Evolutionary conservation across 2,329 filamentous ascomycete species (phyloP).

Genomic region (Aspergillus melleus): DNA sequence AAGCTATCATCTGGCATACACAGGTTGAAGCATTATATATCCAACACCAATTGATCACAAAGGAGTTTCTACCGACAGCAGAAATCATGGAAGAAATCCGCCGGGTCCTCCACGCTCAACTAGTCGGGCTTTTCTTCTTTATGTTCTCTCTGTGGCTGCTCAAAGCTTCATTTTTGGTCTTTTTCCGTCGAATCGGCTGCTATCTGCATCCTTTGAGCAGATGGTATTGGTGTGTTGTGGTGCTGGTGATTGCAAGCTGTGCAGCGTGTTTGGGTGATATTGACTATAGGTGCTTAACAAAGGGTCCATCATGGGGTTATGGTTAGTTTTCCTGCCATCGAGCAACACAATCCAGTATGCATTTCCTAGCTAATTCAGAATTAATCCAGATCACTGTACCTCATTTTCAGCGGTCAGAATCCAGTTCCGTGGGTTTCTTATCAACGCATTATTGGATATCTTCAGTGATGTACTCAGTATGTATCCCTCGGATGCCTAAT

Average conservation of each 20-base stretch:
- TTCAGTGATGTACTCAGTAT: background rate
- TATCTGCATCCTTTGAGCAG: background rate
- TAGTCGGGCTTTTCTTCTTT: background rate
- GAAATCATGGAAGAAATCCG: background rate
- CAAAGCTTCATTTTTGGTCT: background rate
- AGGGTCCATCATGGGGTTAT: background rate
- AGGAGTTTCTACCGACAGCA: background rate
- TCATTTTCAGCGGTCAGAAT: background rate
- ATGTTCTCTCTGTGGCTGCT: background rate
- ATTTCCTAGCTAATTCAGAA: background rate
- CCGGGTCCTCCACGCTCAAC: background rate
- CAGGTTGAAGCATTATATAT: background rate
- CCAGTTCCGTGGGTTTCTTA: background rate
- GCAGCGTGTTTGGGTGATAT: background rate
- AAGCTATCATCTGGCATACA: background rate
- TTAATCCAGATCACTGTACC: background rate
- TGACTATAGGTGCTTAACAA: background rate
- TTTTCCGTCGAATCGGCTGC: background rate
- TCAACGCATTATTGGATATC: background rate
- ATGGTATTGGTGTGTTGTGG: background rate
- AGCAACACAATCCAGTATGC: no score
- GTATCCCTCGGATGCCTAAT: background rate
- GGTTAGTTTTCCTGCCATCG: background rate
- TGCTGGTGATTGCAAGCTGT: background rate
- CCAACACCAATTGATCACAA: background rate